Evolutionary conservation across 345 rosid genomes (phyloP).

Genomic region (Eucalyptus polybractea): DNA sequence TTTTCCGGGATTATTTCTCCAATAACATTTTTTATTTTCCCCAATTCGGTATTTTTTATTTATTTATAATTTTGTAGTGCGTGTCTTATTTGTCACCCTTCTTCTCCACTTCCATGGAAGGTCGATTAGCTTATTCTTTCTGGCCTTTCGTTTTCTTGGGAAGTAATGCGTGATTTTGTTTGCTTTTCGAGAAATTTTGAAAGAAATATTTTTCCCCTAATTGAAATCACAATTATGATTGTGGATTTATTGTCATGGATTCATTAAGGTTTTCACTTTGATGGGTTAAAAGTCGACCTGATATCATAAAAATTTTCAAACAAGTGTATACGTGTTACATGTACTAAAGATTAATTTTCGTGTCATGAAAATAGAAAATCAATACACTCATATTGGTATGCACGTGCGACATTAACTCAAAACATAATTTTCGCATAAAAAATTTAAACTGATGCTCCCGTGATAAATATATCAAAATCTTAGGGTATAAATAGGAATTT

Average conservation of each 20-base stretch:
- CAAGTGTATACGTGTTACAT: rapidly evolving
- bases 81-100: background rate
- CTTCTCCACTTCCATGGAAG: background rate
- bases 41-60: background rate
- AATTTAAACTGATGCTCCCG: rapidly evolving
- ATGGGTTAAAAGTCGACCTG: rapidly evolving
- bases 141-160: background rate
- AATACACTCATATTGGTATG: background rate
- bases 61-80: background rate
- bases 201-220: background rate
- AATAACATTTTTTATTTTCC: background rate
- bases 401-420: background rate
- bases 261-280: background rate
- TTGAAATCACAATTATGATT: background rate
- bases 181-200: too few species aligned
- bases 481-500: too few species aligned
- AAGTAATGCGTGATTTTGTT: background rate
- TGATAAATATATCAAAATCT: background rate
- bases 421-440: background rate
- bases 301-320: rapidly evolving
- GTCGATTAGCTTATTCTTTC: background rate
- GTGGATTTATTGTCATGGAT: background rate
- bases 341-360: background rate
- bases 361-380: background rate
- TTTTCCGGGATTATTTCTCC: background rate